Evolutionary conservation across 345 rosid species (phyloP), one percentile per base, ranked within the genome.

Genomic region (Turnera subulata): DNA sequence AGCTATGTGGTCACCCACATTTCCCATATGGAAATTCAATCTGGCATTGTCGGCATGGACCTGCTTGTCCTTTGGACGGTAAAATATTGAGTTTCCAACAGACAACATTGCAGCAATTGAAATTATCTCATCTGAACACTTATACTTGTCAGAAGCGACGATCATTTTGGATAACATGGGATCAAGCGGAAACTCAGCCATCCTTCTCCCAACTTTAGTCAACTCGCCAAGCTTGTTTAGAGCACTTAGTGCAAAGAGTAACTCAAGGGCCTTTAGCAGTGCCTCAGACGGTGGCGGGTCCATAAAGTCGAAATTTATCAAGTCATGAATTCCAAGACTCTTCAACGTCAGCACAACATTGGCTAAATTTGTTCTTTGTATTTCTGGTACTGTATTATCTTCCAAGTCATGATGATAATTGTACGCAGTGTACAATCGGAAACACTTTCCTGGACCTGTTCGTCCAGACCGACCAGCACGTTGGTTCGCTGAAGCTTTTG

Each of bases 231-330:
- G 93, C 69, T 89, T 85, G 76, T 93, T 89, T 24, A 93, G 59
- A 39, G 99, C 99, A 74, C 91, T 82, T 32, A 93, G 70, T 11
- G 97, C 97, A 80, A 81, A 93, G 16, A 92, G 82, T 10, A 84
- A 72, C 58, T 92, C 98, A 54, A 89, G 50, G 23, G 98, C 93
- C 75, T 89, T 89, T 24, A 89, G 76, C 66, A 93, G 76, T 53
- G 99, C 95, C 80, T 89, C 99, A 48, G 97, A 91, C 1, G 99
- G 96, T 15, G 99, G 99, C 55, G 94, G 97, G 47, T 93, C 99
- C 95, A 93, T 93, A 53, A 93, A 93, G 70, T 93, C 99, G 70
- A 93, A 93, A 78, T 87, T 79, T 24, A 89, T 33, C 38, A 93
- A 68, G 76, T 93, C 99, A 54, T 88, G 91, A 67, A 93, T 93